Conservation (phyloP, 139 green algal species). For the Chlorella sp. region DNA sequence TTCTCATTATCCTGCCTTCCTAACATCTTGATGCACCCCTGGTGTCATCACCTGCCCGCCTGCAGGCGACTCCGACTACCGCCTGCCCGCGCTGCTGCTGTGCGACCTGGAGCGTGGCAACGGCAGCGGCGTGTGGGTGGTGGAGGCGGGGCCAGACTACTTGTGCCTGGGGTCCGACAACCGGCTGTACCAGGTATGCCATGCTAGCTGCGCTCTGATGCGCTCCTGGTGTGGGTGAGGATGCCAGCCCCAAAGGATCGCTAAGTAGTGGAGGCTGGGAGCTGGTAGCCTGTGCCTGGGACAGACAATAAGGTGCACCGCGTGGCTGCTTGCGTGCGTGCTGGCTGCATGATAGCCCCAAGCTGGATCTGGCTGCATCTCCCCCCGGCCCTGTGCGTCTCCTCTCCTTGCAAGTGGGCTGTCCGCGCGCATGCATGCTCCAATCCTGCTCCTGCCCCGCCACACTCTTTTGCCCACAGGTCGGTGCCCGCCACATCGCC, state of each 20-base stretch:
- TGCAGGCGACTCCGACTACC: constrained; percentile 33
- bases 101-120: constrained; percentile 15
- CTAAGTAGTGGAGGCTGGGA: too few species aligned
- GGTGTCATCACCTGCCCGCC: too few species aligned
- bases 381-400: too few species aligned
- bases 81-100: constrained; percentile 66
- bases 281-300: constrained; percentile 28
- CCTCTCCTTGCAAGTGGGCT: too few species aligned
- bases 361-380: too few species aligned
- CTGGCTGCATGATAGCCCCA: too few species aligned
- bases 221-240: too few species aligned
- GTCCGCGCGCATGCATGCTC: too few species aligned
- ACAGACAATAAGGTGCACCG: constrained; percentile 75
- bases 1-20: too few species aligned
- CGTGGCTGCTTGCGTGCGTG: too few species aligned
- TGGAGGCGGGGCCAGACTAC: constrained; percentile 44
- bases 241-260: too few species aligned
- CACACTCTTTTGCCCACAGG: constrained; percentile 31
- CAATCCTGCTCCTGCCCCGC: background rate
- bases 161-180: constrained; percentile 74
- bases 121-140: constrained; percentile 17
- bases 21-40: too few species aligned
- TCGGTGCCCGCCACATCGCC: constrained; percentile 40
- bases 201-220: background rate
- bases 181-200: constrained; percentile 51